Conservation (phyloP, 768 basidiomycete species). For the Pholiota microspora region DNA sequence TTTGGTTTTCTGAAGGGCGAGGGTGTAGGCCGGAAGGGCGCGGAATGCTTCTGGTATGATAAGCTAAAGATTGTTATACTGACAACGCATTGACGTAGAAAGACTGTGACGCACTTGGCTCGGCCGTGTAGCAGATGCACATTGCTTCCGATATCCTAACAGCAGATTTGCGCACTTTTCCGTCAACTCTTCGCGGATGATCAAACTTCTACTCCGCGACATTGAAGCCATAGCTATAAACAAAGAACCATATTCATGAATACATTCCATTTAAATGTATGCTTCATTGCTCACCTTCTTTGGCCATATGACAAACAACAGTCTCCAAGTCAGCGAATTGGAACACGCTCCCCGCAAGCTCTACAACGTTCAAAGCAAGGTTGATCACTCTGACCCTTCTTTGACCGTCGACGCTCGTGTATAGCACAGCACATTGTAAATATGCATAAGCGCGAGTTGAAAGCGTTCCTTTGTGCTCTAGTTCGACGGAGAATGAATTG, state of each 20-base stretch:
- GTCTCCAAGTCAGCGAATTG: conserved; percentile 90
- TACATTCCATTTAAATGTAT: not conserved
- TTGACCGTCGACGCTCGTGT: conserved; percentile 76
- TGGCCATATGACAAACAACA: conserved; percentile 67
- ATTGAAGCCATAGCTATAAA: conserved; percentile 69
- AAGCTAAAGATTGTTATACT: conserved; percentile 54
- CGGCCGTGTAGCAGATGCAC: conserved; percentile 72
- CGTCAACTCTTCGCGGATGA: conserved; percentile 83
- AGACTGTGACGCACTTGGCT: conserved; percentile 71
- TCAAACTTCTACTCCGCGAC: conserved; percentile 54
- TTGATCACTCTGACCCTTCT: conserved; percentile 86
- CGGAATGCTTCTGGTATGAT: conserved; percentile 94
- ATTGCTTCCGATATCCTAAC: conserved; percentile 84
- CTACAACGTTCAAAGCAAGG: conserved; percentile 76
- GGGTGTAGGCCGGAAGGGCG: conserved; percentile 75
- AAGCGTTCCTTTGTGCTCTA: conserved; percentile 70
- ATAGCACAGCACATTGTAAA: conserved; percentile 85
- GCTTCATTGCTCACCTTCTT: conserved; percentile 58
- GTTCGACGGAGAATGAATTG: conserved; percentile 70
- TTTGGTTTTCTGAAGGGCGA: conserved; percentile 85
- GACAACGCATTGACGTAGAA: not conserved
- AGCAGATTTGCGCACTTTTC: conserved; percentile 81
- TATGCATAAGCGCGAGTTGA: conserved; percentile 72
- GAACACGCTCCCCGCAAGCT: conserved; percentile 90
- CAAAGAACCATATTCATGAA: not conserved